Percentiles rank a stretch among this genome's conserved stretches.
Evolutionary conservation across 768 basidiomycete species (phyloP).

Genomic region (Hypsizygus marmoreus): DNA sequence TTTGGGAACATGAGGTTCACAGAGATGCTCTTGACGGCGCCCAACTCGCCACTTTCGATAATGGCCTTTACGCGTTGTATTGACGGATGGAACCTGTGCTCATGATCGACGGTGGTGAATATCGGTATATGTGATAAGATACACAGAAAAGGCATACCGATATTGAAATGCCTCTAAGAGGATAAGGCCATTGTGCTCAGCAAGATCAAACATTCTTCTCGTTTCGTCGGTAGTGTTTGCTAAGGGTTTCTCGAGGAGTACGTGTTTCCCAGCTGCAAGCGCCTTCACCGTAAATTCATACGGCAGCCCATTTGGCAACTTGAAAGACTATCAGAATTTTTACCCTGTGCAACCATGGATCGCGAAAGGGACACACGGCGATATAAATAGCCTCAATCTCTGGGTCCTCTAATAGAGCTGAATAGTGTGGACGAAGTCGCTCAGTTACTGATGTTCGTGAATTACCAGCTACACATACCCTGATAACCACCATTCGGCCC

Average conservation of each 20-base stretch:
- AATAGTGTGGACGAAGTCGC: not conserved
- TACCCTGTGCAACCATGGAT: too few relatives aligned
- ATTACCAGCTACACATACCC: slow-evolving; percentile 29
- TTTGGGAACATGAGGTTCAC: slow-evolving; percentile 37
- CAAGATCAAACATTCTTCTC: slow-evolving; percentile 47
- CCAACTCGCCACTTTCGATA: slow-evolving; percentile 55
- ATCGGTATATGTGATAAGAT: not conserved
- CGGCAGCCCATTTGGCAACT: slow-evolving; percentile 60
- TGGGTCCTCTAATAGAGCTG: slow-evolving; percentile 47
- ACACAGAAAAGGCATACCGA: slow-evolving; percentile 26
- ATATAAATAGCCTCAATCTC: slow-evolving; percentile 52
- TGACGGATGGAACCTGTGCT: slow-evolving; percentile 64
- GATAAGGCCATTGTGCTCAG: slow-evolving; percentile 46
- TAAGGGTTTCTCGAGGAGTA: slow-evolving; percentile 63
- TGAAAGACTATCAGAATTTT: not conserved
- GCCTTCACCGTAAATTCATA: slow-evolving; percentile 71
- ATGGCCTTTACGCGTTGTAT: slow-evolving; percentile 54
- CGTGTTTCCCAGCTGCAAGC: slow-evolving; percentile 62
- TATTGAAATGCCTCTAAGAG: slow-evolving; percentile 64
- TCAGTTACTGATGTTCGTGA: not conserved
- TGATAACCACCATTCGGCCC: slow-evolving; percentile 50
- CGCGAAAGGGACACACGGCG: slow-evolving; percentile 32
- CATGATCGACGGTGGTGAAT: slow-evolving; percentile 11
- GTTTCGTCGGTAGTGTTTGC: slow-evolving; percentile 51
- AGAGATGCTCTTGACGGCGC: slow-evolving; percentile 44